phyloP scores from a whole-genome alignment of 768 basidiomycete species.

The Boletus subparvulus region DNA sequence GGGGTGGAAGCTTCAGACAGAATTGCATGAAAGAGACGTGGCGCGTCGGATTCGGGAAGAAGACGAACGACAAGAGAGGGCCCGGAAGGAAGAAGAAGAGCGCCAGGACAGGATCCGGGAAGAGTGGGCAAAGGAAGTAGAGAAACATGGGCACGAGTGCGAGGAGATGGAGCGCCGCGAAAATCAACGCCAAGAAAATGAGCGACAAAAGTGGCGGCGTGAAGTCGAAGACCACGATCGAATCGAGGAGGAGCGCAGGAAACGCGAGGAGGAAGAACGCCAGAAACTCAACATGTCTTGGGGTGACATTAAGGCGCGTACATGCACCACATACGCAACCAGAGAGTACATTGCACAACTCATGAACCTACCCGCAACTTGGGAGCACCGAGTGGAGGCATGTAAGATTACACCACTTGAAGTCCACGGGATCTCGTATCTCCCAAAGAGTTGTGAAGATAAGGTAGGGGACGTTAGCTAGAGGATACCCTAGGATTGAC shows the following conservation, averaged over 20 bases:
- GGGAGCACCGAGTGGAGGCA: too few species aligned
- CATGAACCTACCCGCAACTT: too few species aligned
- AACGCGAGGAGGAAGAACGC: conserved; percentile 26
- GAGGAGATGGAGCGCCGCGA: conserved; percentile 1
- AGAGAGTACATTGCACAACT: conserved; percentile 2
- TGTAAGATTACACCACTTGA: conserved; percentile 13
- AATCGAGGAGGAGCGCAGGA: not conserved
- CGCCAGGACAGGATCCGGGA: not conserved
- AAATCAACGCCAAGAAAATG: not conserved
- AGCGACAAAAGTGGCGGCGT: conserved; percentile 14
- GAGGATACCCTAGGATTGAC: not conserved
- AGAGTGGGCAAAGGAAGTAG: not conserved
- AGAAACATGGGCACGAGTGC: not conserved
- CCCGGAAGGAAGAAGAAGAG: not conserved
- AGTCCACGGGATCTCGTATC: conserved; percentile 21
- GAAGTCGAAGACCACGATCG: conserved; percentile 20
- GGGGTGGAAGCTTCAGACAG: conserved; percentile 9
- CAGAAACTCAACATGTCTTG: conserved; percentile 28
- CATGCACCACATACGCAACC: conserved; percentile 28
- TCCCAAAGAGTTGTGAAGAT: conserved; percentile 23
- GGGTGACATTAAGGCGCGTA: conserved; percentile 11
- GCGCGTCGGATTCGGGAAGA: too few species aligned
- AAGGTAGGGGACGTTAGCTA: conserved; percentile 5
- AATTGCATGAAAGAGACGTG: conserved; percentile 4
- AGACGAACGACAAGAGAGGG: too few species aligned